Percentiles rank a stretch among this genome's conserved stretches.
Evolutionary conservation across 768 basidiomycete genomes (phyloP).

Genomic region (Lyophyllum decastes): DNA sequence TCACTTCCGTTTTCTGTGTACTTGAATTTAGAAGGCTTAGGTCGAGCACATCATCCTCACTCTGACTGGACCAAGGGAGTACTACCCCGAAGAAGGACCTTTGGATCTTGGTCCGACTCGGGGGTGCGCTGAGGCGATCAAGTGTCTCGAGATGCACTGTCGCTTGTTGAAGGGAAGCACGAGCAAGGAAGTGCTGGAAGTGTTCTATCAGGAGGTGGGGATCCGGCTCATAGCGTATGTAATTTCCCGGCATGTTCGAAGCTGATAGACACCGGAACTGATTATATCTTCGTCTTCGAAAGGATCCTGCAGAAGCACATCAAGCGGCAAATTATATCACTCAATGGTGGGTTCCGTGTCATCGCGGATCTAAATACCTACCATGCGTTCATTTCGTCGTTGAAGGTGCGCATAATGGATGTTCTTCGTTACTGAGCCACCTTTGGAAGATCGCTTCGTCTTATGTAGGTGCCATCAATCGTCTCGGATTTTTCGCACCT

Average conservation of each 20-base stretch:
- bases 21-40: too few relatives aligned
- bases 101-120: slow-evolving; percentile 84
- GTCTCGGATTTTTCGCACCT: slow-evolving; percentile 89
- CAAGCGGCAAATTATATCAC: slow-evolving; percentile 95
- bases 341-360: slow-evolving; percentile 91
- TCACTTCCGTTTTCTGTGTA: too few relatives aligned
- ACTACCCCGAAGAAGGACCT: slow-evolving; percentile 83
- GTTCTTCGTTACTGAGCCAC: not conserved
- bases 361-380: slow-evolving; percentile 97
- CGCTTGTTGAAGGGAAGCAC: slow-evolving; percentile 90
- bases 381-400: slow-evolving; percentile 81
- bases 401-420: slow-evolving; percentile 56
- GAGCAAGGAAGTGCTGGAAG: slow-evolving; percentile 94
- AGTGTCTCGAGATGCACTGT: slow-evolving; percentile 88
- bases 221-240: slow-evolving; percentile 82
- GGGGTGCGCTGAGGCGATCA: slow-evolving; percentile 89
- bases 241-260: not conserved
- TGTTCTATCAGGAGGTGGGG: slow-evolving; percentile 97
- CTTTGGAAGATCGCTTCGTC: not conserved
- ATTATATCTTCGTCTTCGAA: not conserved
- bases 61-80: slow-evolving; percentile 82
- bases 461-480: slow-evolving; percentile 66
- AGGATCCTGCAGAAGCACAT: slow-evolving; percentile 96
- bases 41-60: slow-evolving; percentile 92
- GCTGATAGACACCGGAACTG: not conserved